Evolutionary conservation across 129 eudicot genomes (phyloP).

Genomic region (Pseudognaphalium luteoalbum): DNA sequence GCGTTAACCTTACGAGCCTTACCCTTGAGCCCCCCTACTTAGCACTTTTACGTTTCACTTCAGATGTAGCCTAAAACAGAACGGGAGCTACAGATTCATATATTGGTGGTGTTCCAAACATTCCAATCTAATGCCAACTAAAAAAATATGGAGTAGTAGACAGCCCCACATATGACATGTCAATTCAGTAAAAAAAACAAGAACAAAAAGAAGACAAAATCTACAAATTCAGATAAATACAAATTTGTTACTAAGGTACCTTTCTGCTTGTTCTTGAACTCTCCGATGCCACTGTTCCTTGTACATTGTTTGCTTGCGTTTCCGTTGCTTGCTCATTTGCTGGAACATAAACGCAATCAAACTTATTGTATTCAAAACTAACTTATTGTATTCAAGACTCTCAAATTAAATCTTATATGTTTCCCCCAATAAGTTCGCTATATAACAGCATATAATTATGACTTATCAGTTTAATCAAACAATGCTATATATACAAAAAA

Average conservation of each 20-base stretch:
- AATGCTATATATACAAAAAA: too few species aligned
- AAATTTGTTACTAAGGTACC: slow-evolving; percentile 45
- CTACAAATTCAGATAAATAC: slow-evolving; percentile 17
- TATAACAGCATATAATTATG: too few species aligned
- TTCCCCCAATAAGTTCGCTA: too few species aligned
- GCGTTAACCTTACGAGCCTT: too few species aligned
- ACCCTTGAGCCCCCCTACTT: slow-evolving; percentile 29
- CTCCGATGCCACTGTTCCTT: slow-evolving; percentile 39
- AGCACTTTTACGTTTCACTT: slow-evolving; percentile 76
- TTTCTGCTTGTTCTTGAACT: slow-evolving; percentile 55
- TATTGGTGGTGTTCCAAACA: background rate
- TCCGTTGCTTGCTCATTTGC: slow-evolving; percentile 39
- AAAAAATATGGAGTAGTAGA: background rate
- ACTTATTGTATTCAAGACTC: too few species aligned
- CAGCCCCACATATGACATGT: background rate
- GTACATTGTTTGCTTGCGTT: slow-evolving; percentile 29
- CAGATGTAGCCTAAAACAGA: slow-evolving; percentile 57
- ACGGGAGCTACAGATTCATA: slow-evolving; percentile 7
- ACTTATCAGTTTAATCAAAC: too few species aligned
- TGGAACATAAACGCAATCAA: slow-evolving; percentile 29
- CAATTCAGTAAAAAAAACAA: slow-evolving; percentile 1
- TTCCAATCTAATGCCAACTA: slow-evolving; percentile 21
- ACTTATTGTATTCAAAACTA: too few species aligned
- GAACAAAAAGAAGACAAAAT: background rate
- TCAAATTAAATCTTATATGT: too few species aligned